Percentiles rank a stretch among this genome's conserved stretches.
Evolutionary conservation across 169 alveolate species (phyloP).

Genomic region (Cryptosporidium bovis): DNA sequence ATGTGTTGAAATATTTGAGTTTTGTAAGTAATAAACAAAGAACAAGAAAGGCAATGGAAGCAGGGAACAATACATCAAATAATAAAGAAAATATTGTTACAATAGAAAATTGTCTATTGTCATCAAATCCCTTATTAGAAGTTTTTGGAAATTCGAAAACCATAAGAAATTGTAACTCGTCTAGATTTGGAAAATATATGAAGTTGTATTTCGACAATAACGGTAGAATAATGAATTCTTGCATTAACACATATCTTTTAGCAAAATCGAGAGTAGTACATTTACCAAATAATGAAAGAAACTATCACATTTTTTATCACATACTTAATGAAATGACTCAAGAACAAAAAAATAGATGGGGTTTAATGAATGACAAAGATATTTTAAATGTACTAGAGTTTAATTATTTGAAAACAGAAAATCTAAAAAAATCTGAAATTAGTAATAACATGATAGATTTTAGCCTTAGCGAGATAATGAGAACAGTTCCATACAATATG

Average conservation of each 20-base stretch:
- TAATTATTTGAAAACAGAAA: slow-evolving; percentile 27
- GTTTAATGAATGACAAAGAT: neutral
- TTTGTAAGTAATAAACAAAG: slow-evolving; percentile 60
- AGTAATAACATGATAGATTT: neutral
- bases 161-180: slow-evolving; percentile 95
- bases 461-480: slow-evolving; percentile 10
- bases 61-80: neutral
- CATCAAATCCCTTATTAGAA: slow-evolving; percentile 95
- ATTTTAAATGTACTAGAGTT: slow-evolving; percentile 6
- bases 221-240: slow-evolving; percentile 71
- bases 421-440: neutral
- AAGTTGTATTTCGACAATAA: slow-evolving; percentile 58
- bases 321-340: slow-evolving; percentile 48
- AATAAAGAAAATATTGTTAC: neutral
- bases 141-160: slow-evolving; percentile 99
- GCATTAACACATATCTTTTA: slow-evolving; percentile 79
- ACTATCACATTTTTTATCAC: slow-evolving; percentile 71
- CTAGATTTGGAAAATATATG: slow-evolving; percentile 83
- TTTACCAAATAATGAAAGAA: slow-evolving; percentile 79
- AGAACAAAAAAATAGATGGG: slow-evolving; percentile 30
- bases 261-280: slow-evolving; percentile 80
- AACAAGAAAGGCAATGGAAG: neutral
- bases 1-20: slow-evolving; percentile 65
- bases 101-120: slow-evolving; percentile 48
- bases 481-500: slow-evolving; percentile 32